Base-by-base conservation (phyloP, 495 filamentous ascomycete genomes). In the Tuber indicum region DNA sequence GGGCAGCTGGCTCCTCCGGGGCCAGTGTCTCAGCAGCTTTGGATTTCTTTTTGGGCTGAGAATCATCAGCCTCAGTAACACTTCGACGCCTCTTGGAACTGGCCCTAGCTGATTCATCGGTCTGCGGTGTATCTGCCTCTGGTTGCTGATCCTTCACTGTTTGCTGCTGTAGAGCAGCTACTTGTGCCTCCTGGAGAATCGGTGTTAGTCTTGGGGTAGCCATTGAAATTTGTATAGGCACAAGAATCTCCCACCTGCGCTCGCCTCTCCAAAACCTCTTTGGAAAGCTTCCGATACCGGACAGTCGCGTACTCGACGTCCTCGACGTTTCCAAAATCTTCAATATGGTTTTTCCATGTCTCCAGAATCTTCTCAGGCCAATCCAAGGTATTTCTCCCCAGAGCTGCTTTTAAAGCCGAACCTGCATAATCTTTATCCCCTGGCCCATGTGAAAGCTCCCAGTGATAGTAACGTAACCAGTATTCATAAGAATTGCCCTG, bases 321-420 rank as follows among this genome's bases (percentile, higher is more conserved):
- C 36, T 85, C 85, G 3, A 83, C 77, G 21, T 86, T 83, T n/a
- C 85, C 80, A 36, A 84, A 83, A 71, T 85, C 82, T 36, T 84
- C 81, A 73, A 93, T 96, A 81, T 98, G 94, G 58, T 92, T 88
- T 47, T 94, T 84, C 76, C 92, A 97, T 32, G 91, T 89, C 78
- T 94, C 92, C 84, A 97, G 87, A 62, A 98, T 88, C 82, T 92
- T 92, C 84, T 97, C 95, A 0, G 96, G 96, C 91, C 92, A 96
- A 84, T 99, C 94, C n/a, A 99, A 83, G 43, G 88, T 88, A 41
- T 79, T 79, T 14, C 75, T 70, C 42, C 86, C 86, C 75, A 97
- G 87, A 9, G 93, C 94, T 78, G 91, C 88, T 75, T 90, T 89
- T 52, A 98, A 85, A 66, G 97, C 91, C 17, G 85, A 66, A 6